Evolutionary conservation across 441 rosid genomes (phyloP), one percentile per base, ranked within the genome.

Genomic region (Gossypium schwendimanii): DNA sequence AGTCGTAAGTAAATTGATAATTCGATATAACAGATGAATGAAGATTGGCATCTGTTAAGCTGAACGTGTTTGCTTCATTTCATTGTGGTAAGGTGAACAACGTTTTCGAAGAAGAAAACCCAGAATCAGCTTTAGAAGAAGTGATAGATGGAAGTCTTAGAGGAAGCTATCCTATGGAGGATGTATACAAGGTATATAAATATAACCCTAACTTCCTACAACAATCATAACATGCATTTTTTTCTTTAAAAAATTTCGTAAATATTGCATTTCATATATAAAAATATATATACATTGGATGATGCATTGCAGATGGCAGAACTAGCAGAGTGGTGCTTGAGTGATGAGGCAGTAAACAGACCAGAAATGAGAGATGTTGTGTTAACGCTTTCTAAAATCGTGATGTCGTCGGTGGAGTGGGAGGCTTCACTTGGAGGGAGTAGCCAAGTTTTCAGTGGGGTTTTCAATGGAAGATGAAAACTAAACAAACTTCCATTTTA

Each of bases 361-460:
- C 94, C 92, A 3, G 89, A 87, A 73, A 87, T 87, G 83, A 78
- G 85, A 67, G 90, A 87, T 50, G 41, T 85, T 6, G 84, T 86
- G n/a, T 79, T 80, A 26, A 58, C 66, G 1, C 66, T 87, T 4
- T 79, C 87, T 3, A 78, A 73, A 31, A 83, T 89, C 33, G 44
- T 68, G 69, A 75, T 71, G 33, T 79, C 89, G 62, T 84, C 92
- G 8, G 73, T 70, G 10, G 94, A 86, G 54, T 85, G 91, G 88
- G 94, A 89, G 75, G 90, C 91, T 6, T 87, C 92, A 2, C 62
- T 83, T 0, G 94, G 88, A 62, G 91, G 87, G 21, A 83, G 71
- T 72, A 81, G 90, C 86, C 84, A 82, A 62, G 84, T 87, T 77
- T 89, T 87, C 63, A 87, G 90, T 28, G 88, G 88, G 15, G 6